Conservation (phyloP, 2,329 filamentous ascomycete species). For the Raffaelea albimanens region DNA sequence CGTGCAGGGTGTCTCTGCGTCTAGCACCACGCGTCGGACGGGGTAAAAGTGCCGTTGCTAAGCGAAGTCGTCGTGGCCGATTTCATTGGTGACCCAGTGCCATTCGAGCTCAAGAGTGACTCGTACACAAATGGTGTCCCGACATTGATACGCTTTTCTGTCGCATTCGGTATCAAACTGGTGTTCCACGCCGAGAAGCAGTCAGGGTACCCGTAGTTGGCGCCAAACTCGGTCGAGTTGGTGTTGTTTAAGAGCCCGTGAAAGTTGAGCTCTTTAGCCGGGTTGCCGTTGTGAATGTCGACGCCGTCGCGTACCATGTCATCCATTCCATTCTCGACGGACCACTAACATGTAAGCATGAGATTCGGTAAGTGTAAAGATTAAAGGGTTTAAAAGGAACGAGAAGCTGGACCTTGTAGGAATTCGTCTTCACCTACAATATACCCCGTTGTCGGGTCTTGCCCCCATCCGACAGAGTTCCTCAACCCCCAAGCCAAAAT, state of each 20-base stretch:
- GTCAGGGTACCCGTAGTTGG: constrained; percentile 54
- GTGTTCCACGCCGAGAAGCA: constrained; percentile 52
- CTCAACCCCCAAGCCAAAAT: constrained; percentile 59
- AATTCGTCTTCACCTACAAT: too few species aligned
- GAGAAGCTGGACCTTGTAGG: not conserved
- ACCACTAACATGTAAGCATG: constrained; percentile 26
- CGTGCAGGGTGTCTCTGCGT: constrained; percentile 23
- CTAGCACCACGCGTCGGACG: constrained; percentile 1
- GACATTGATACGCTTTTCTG: constrained; percentile 14
- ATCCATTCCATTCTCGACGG: constrained; percentile 64
- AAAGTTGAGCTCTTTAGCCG: constrained; percentile 66
- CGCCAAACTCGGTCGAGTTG: constrained; percentile 18
- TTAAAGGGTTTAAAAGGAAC: not conserved
- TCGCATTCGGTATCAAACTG: constrained; percentile 23
- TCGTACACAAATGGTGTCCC: constrained; percentile 25
- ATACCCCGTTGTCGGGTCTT: constrained; percentile 43
- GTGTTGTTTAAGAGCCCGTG: constrained; percentile 52
- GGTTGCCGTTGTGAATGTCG: constrained; percentile 61
- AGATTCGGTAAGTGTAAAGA: constrained; percentile 19
- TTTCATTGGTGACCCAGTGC: too few species aligned
- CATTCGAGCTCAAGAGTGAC: too few species aligned
- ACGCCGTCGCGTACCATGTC: constrained; percentile 44
- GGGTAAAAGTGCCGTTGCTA: constrained; percentile 24
- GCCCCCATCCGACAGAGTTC: constrained; percentile 57
- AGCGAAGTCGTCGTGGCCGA: too few species aligned